Conservation (phyloP, 2,329 filamentous ascomycete species). For the Phialocephala sp. region DNA sequence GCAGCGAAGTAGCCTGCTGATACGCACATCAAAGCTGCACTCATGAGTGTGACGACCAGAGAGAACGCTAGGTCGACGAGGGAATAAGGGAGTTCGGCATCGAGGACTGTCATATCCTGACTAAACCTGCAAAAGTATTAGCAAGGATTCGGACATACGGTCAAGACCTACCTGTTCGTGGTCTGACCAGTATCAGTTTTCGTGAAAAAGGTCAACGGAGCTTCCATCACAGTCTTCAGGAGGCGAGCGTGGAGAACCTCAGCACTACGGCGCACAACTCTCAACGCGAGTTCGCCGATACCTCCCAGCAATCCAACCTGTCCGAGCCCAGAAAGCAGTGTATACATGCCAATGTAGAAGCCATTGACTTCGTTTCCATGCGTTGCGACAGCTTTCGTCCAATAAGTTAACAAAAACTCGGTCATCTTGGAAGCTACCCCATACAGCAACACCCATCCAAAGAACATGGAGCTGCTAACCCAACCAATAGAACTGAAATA, state of each 20-base stretch:
- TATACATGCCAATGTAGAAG: slow-evolving; percentile 29
- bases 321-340: slow-evolving; percentile 13
- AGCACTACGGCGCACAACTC: slow-evolving; percentile 57
- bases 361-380: slow-evolving; percentile 24
- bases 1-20: slow-evolving; percentile 48
- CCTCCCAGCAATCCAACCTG: slow-evolving; percentile 17
- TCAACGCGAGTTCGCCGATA: slow-evolving; percentile 51
- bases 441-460: slow-evolving; percentile 36
- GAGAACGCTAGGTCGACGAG: slow-evolving; percentile 25
- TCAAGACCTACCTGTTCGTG: slow-evolving; percentile 28
- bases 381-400: slow-evolving; percentile 36
- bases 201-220: slow-evolving; percentile 45
- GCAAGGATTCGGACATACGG: background rate
- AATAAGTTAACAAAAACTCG: slow-evolving; percentile 5
- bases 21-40: slow-evolving; percentile 45
- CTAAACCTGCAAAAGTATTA: slow-evolving; percentile 27
- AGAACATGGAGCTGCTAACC: slow-evolving; percentile 18
- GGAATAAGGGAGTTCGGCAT: slow-evolving; percentile 35
- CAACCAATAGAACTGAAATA: slow-evolving; percentile 32
- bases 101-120: slow-evolving; percentile 36
- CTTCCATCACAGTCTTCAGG: slow-evolving; percentile 51
- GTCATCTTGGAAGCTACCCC: slow-evolving; percentile 9
- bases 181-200: slow-evolving; percentile 34
- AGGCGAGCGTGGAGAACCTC: slow-evolving; percentile 55
- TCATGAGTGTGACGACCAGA: slow-evolving; percentile 45